These are phyloP conservation scores for Remersonia thermophila DNA, from an alignment of 2,329 filamentous ascomycete genomes.

Conservation along the genomic window DNA sequence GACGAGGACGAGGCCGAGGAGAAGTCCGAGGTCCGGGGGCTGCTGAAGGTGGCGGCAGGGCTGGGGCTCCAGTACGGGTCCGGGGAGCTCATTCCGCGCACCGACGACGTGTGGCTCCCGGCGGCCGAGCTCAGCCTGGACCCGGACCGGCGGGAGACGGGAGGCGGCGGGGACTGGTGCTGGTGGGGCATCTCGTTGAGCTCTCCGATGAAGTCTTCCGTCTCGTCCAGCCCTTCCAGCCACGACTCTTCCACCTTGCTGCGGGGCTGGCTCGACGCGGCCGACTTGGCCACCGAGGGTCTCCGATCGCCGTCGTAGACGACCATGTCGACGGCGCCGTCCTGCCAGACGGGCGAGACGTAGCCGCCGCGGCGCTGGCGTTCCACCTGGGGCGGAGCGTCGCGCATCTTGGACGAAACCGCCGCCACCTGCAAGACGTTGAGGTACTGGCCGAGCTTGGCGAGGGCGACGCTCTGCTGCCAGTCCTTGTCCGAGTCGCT, in stretches of 20 bases:
- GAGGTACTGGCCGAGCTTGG: constrained; percentile 54
- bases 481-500: constrained; percentile 29
- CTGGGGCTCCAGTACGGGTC: neutral
- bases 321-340: constrained; percentile 30
- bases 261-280: constrained; percentile 3
- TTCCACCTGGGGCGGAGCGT: neutral
- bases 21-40: neutral
- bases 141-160: constrained; percentile 18
- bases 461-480: constrained; percentile 55
- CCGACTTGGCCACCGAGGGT: too few relatives aligned
- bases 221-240: constrained; percentile 13
- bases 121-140: constrained; percentile 8
- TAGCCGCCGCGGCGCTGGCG: constrained; percentile 5
- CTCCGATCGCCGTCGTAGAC: constrained; percentile 15
- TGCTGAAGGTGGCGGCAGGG: constrained; percentile 1
- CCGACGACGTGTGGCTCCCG: neutral
- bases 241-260: constrained; percentile 15
- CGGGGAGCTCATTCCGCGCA: too few relatives aligned
- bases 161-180: constrained; percentile 11
- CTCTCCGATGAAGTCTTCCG: constrained; percentile 21
- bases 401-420: constrained; percentile 10
- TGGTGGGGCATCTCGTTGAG: constrained; percentile 17
- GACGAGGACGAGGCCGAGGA: neutral
- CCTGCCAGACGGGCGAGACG: constrained; percentile 25
- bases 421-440: constrained; percentile 58